Evolutionary conservation across 768 basidiomycete species (phyloP).

Genomic region (Naganishia randhawae): DNA sequence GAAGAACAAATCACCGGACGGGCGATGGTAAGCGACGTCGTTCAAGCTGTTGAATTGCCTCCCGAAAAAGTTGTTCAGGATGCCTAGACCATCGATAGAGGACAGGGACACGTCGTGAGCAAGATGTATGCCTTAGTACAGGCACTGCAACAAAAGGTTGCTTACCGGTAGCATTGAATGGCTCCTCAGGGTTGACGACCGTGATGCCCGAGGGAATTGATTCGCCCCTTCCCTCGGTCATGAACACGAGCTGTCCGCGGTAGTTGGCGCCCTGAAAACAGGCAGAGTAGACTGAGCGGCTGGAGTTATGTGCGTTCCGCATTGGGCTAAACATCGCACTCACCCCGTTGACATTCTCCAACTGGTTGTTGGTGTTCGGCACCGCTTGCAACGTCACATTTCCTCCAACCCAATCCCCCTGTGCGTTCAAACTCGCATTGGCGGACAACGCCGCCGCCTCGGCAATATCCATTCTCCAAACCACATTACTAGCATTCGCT

Average conservation of each 20-base stretch:
- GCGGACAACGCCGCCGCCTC: constrained; percentile 53
- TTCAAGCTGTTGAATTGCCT: constrained; percentile 78
- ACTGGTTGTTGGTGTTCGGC: constrained; percentile 49
- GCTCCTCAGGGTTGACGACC: constrained; percentile 63
- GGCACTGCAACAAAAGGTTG: too few species aligned
- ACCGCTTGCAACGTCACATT: constrained; percentile 42
- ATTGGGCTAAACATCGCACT: not conserved
- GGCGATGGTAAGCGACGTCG: constrained; percentile 69
- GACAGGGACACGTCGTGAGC: too few species aligned
- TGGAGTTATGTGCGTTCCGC: too few species aligned
- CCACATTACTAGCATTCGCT: constrained; percentile 62
- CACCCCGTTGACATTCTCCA: constrained; percentile 23
- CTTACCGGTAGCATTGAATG: constrained; percentile 62
- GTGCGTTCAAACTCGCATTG: not conserved
- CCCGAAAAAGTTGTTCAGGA: constrained; percentile 75
- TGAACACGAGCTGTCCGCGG: constrained; percentile 60
- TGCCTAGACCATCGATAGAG: constrained; percentile 34
- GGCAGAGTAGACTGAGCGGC: not conserved
- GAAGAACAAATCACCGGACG: constrained; percentile 66
- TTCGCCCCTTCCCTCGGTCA: constrained; percentile 64
- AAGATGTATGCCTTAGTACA: too few species aligned
- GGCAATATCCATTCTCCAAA: constrained; percentile 62
- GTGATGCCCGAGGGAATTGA: constrained; percentile 61
- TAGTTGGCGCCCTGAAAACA: constrained; percentile 52
- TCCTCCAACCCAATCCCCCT: constrained; percentile 15